Evolutionary conservation across 495 filamentous ascomycete species (phyloP).

Genomic region (Trichocladium antarcticum): DNA sequence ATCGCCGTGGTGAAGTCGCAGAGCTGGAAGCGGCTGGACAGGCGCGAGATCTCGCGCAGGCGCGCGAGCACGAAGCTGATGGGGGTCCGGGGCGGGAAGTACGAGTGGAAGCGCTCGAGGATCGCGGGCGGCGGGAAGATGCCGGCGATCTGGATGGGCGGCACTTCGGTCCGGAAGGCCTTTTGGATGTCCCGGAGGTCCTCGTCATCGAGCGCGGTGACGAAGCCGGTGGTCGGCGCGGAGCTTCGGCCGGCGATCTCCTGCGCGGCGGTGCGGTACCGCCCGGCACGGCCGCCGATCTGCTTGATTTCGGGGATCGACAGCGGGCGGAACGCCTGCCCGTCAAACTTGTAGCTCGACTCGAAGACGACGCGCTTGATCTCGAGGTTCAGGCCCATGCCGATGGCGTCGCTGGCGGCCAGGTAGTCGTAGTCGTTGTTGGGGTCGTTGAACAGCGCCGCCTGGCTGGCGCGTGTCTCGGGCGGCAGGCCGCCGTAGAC

Average conservation of each 20-base stretch:
- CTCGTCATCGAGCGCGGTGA: slow-evolving; percentile 63
- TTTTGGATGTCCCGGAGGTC: slow-evolving; percentile 54
- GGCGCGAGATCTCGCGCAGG: slow-evolving; percentile 51
- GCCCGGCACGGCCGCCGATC: slow-evolving; percentile 86
- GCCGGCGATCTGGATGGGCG: slow-evolving; percentile 62
- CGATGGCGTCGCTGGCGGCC: slow-evolving; percentile 90
- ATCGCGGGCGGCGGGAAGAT: slow-evolving; percentile 55
- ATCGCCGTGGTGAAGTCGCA: slow-evolving; percentile 50
- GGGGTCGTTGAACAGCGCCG: slow-evolving; percentile 83
- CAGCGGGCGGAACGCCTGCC: slow-evolving; percentile 40
- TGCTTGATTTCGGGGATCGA: slow-evolving; percentile 77
- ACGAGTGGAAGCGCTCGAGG: slow-evolving; percentile 57
- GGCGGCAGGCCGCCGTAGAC: slow-evolving; percentile 90
- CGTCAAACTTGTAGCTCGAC: slow-evolving; percentile 55
- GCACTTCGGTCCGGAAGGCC: slow-evolving; percentile 51
- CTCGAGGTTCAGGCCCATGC: slow-evolving; percentile 94
- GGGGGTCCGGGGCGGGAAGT: slow-evolving; percentile 65
- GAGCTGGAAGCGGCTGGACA: slow-evolving; percentile 59
- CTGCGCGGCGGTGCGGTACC: slow-evolving; percentile 62
- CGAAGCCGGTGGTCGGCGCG: slow-evolving; percentile 46
- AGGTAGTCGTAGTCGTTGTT: slow-evolving; percentile 90
- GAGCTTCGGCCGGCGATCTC: slow-evolving; percentile 17
- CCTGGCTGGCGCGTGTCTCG: slow-evolving; percentile 84
- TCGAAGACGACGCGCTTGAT: slow-evolving; percentile 89
- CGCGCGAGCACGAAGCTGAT: slow-evolving; percentile 67